Percentiles rank a stretch among this genome's conserved stretches.
phyloP scores from a whole-genome alignment of 306 rosid species.

The Sicyos edulis region DNA sequence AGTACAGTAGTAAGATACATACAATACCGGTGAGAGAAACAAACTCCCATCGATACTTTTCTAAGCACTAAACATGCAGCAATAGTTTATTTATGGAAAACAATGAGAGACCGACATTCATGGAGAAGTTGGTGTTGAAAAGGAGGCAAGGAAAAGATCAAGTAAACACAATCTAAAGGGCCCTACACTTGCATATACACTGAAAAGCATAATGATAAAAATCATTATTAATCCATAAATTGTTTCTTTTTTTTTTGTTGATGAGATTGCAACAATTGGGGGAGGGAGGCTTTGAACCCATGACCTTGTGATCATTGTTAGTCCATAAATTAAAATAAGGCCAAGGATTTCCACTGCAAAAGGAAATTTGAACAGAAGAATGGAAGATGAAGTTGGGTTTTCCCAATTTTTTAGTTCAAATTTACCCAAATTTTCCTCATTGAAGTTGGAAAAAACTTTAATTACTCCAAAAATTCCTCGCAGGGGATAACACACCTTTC shows the following conservation, averaged over 20 bases:
- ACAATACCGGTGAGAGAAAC: too few species aligned
- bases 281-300: too few species aligned
- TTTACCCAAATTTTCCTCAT: neutral
- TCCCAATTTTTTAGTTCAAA: neutral
- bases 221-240: neutral
- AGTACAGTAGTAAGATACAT: neutral
- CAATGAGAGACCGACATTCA: neutral
- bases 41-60: neutral
- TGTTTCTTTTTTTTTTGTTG: too few species aligned
- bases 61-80: neutral
- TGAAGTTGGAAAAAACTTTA: neutral
- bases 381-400: neutral
- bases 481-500: neutral
- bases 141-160: conserved; percentile 51
- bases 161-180: conserved; percentile 27
- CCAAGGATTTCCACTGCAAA: neutral
- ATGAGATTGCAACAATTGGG: too few species aligned
- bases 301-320: too few species aligned
- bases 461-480: neutral
- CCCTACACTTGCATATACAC: conserved; percentile 22
- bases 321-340: neutral
- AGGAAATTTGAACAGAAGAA: neutral
- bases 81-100: conserved; percentile 1
- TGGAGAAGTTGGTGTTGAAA: conserved; percentile 40
- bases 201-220: neutral